These are phyloP conservation scores for Adansonia digitata DNA, from an alignment of 345 rosid species.

Conservation along the genomic window DNA sequence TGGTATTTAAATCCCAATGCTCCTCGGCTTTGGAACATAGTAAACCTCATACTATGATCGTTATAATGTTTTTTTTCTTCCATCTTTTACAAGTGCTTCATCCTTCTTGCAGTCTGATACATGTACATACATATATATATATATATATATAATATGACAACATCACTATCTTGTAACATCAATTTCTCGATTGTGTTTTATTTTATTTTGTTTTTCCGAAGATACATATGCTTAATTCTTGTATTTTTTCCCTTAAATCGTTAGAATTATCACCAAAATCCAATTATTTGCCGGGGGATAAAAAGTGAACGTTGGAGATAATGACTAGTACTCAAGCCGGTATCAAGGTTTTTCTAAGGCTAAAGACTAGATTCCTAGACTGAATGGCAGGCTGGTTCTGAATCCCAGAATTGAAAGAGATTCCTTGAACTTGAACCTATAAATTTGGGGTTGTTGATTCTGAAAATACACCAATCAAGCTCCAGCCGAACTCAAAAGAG, in stretches of 20 bases:
- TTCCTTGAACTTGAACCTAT: neutral
- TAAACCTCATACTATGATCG: neutral
- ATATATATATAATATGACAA: no score
- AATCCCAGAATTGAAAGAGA: neutral
- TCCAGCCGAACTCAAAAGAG: neutral
- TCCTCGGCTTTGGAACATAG: neutral
- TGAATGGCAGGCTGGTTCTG: neutral
- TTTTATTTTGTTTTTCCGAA: neutral
- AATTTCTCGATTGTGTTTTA: neutral
- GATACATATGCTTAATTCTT: neutral
- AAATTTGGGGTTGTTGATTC: neutral
- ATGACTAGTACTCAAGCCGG: no score
- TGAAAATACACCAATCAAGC: neutral
- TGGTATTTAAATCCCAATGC: no score
- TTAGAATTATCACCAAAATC: no score
- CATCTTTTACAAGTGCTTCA: neutral
- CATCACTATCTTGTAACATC: neutral
- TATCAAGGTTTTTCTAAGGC: no score
- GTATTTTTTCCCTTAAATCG: neutral
- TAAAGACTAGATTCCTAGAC: no score
- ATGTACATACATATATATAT: no score
- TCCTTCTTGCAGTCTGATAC: no score
- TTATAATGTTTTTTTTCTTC: no score
- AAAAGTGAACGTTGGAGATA: no score
- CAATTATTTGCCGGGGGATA: no score